Base-by-base conservation (phyloP, 257 asterid genomes). In the Solanum rostratum region DNA sequence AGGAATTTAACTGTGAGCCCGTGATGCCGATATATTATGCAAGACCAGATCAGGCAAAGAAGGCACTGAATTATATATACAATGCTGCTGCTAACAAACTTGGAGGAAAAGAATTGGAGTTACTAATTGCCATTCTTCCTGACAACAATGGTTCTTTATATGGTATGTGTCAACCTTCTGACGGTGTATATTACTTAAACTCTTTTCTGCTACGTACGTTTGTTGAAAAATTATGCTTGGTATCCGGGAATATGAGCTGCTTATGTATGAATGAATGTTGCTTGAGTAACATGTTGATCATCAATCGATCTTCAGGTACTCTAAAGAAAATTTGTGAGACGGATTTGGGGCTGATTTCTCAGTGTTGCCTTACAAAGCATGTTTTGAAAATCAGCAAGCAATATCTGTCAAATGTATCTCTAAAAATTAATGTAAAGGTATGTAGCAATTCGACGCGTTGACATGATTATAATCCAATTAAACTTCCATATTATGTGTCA, bases 351-450 rank as follows among this genome's bases (percentile, higher is more conserved):
- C 53, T 95, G 85, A 93, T 95, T 85, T 90, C 99, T 85, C 99
- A 97, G 85, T 95, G 99, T 86, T 95, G 99, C 79, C 97, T 97
- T 63, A 97, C 99, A 1, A 97, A 97, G 84, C 96, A 97, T 54
- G 99, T 97, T 33, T 93, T 97, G 90, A 95, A 92, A 91, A 94
- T 97, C 89, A 97, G 93, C 91, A 95, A 95, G 89, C 99, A 97
- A 86, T 97, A 97, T 79, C 84, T 97, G 93, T 98, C 99, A 39
- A 97, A 97, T 78, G 99, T 97, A 55, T 97, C 99, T 80, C 89
- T 97, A 91, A 97, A 97, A 88, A 97, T 97, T 83, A 97, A 97
- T 84, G 99, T 97, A 54, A 97, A 97, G 99, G 99, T 94, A 8
- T 6, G 37, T 20, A 78, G 45, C 70, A 71, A 79, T 27, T 54